These are phyloP conservation scores for Fusarium nodosum DNA, from an alignment of 2,329 filamentous ascomycete genomes.

Conservation along the genomic window DNA sequence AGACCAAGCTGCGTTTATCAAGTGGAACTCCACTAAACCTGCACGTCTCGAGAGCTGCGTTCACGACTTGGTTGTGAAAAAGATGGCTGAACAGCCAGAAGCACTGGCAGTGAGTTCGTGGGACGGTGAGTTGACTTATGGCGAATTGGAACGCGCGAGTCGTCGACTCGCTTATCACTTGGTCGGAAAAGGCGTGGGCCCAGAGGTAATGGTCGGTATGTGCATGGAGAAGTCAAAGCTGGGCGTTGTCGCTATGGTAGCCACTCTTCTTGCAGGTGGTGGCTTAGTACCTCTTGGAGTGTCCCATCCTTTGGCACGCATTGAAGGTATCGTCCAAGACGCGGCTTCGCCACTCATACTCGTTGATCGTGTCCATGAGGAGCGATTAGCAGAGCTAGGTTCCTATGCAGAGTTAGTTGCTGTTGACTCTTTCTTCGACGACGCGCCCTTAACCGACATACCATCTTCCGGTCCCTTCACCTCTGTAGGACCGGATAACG, in stretches of 20 bases:
- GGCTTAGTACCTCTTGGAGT: conserved; percentile 3
- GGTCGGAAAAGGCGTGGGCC: conserved; percentile 4
- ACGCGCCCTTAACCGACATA: background rate
- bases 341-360: conserved; percentile 3
- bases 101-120: conserved; percentile 13
- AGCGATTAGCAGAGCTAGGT: background rate
- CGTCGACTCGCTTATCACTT: conserved; percentile 12
- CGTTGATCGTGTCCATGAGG: conserved; percentile 1
- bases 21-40: conserved; percentile 10
- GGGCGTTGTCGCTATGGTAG: conserved; percentile 7
- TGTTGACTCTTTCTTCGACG: conserved; percentile 7
- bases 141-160: conserved; percentile 10
- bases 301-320: conserved; percentile 2
- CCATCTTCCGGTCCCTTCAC: conserved; percentile 1
- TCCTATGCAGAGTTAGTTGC: conserved; percentile 3
- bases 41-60: conserved; percentile 7
- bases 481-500: conserved; percentile 4
- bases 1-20: conserved; percentile 8
- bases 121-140: conserved; percentile 6
- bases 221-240: conserved; percentile 16
- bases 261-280: conserved; percentile 14
- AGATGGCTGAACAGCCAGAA: conserved; percentile 14
- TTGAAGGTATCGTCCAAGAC: conserved; percentile 4
- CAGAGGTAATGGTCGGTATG: conserved; percentile 12
- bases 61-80: conserved; percentile 5